These are phyloP conservation scores for Amesomyces nigricolor DNA, from an alignment of 2,329 filamentous ascomycete species.

Conservation along the genomic window DNA sequence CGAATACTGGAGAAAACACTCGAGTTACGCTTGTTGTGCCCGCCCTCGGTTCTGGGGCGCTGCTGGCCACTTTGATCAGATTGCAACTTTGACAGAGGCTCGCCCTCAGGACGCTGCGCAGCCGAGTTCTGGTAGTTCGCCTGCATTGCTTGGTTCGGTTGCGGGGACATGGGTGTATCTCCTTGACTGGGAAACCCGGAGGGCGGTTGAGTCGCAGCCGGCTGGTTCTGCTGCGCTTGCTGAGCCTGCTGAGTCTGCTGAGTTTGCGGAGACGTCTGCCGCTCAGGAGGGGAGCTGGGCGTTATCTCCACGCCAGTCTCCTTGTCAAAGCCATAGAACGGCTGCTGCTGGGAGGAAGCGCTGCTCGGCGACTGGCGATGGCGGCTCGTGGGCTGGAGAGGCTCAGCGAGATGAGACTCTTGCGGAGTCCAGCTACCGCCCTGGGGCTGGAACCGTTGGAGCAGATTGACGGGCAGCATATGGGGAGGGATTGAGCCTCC, in stretches of 20 bases:
- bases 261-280: slow-evolving; percentile 39
- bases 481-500: slow-evolving; percentile 17
- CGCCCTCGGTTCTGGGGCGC: slow-evolving; percentile 35
- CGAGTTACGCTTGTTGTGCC: slow-evolving; percentile 36
- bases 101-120: slow-evolving; percentile 10
- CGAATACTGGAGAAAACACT: slow-evolving; percentile 49
- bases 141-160: slow-evolving; percentile 9
- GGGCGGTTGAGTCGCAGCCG: slow-evolving; percentile 4
- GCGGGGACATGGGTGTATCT: slow-evolving; percentile 4
- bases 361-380: slow-evolving; percentile 32
- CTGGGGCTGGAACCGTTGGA: slow-evolving; percentile 39
- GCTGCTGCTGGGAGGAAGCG: slow-evolving; percentile 29
- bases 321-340: slow-evolving; percentile 44
- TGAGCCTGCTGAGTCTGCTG: slow-evolving; percentile 28
- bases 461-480: slow-evolving; percentile 32
- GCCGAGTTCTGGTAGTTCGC: slow-evolving; percentile 5
- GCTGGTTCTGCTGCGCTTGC: slow-evolving; percentile 4
- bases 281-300: slow-evolving; percentile 27
- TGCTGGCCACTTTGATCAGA: slow-evolving; percentile 36
- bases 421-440: slow-evolving; percentile 48
- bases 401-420: slow-evolving; percentile 49
- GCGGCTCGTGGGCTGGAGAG: slow-evolving; percentile 38
- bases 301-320: slow-evolving; percentile 39
- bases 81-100: slow-evolving; percentile 34
- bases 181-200: slow-evolving; percentile 1